phyloP scores from a whole-genome alignment of 106 monocot genomes.

The Dioscorea zingiberensis region DNA sequence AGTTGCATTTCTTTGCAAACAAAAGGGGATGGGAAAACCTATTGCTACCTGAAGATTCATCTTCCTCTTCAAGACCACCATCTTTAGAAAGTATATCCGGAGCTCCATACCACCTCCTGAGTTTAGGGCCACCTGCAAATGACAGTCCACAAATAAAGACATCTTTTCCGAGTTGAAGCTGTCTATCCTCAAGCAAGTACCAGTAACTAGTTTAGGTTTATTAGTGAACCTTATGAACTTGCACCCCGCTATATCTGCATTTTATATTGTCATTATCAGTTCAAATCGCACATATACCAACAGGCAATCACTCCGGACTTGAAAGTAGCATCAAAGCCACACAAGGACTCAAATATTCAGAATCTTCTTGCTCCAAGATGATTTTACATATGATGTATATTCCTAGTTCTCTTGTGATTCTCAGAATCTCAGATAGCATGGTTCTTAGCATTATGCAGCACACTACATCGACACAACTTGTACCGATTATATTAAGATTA shows the following conservation, averaged over 20 bases:
- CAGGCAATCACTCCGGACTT: too few species aligned
- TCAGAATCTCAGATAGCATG: too few species aligned
- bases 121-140: slow-evolving; percentile 82
- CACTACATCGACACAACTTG: too few species aligned
- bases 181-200: not conserved
- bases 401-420: too few species aligned
- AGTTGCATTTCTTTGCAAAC: not conserved
- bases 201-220: too few species aligned
- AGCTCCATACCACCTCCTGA: slow-evolving; percentile 98
- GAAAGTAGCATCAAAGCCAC: too few species aligned
- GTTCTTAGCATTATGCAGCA: too few species aligned
- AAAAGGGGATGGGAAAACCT: not conserved
- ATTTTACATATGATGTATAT: too few species aligned
- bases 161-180: not conserved
- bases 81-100: slow-evolving; percentile 71
- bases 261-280: not conserved
- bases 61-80: slow-evolving; percentile 32
- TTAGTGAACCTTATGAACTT: not conserved
- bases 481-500: too few species aligned
- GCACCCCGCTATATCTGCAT: not conserved
- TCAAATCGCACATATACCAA: not conserved
- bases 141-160: not conserved
- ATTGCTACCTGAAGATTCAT: slow-evolving; percentile 34
- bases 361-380: too few species aligned
- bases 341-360: too few species aligned